Evolutionary conservation across 192 early-diverging fungal genomes (phyloP).

Genomic region (Lobosporangium transversale): DNA sequence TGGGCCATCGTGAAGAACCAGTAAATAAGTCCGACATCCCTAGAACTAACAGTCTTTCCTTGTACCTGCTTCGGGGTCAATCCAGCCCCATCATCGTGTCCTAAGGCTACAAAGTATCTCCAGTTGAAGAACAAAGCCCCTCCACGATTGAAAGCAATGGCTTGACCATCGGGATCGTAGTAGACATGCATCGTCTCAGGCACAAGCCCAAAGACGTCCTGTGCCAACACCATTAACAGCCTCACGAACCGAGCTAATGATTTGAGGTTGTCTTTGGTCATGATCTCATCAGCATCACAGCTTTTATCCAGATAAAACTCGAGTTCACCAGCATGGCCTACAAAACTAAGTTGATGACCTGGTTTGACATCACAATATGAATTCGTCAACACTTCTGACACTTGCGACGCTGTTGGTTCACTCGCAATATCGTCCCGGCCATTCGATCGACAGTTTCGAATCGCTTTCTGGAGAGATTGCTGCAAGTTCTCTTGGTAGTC

Average conservation of each 20-base stretch:
- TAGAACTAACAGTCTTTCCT: constrained; percentile 31
- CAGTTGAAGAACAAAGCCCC: constrained; percentile 86
- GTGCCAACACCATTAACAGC: constrained; percentile 53
- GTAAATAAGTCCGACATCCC: constrained; percentile 66
- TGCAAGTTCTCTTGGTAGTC: constrained; percentile 43
- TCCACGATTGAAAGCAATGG: constrained; percentile 85
- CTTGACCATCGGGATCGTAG: constrained; percentile 72
- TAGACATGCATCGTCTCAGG: constrained; percentile 74
- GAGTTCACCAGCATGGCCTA: constrained; percentile 41
- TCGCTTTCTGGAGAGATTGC: constrained; percentile 27
- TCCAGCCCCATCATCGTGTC: constrained; percentile 53
- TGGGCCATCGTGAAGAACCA: constrained; percentile 90
- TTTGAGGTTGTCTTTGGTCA: constrained; percentile 48
- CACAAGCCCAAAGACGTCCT: constrained; percentile 73
- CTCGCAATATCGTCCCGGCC: constrained; percentile 33
- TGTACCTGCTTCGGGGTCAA: constrained; percentile 13
- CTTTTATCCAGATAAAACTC: constrained; percentile 51
- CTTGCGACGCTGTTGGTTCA: constrained; percentile 18
- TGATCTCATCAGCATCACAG: constrained; percentile 51
- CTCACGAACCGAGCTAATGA: constrained; percentile 53
- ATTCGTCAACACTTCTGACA: constrained; percentile 39
- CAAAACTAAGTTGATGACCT: constrained; percentile 59
- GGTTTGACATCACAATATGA: constrained; percentile 65
- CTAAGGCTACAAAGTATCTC: constrained; percentile 77
- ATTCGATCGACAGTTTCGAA: constrained; percentile 48